phyloP scores from a whole-genome alignment of 345 rosid genomes.

The Salix udensis region DNA sequence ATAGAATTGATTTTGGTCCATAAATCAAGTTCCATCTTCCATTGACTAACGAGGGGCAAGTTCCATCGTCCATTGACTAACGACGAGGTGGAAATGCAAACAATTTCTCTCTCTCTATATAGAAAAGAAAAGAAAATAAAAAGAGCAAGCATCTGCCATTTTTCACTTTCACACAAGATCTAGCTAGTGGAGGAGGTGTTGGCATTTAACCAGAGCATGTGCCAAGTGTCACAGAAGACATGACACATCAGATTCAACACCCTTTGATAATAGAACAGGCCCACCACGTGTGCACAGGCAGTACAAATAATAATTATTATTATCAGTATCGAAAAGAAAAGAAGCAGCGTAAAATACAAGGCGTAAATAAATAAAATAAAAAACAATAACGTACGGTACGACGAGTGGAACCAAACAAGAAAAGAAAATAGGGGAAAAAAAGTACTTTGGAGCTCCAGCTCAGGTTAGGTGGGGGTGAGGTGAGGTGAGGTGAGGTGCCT shows the following conservation, averaged over 20 bases:
- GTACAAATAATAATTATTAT: neutral
- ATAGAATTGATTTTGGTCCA: neutral
- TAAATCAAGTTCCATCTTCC: too few relatives aligned
- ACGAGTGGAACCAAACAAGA: neutral
- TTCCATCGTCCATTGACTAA: neutral
- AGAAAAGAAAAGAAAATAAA: too few relatives aligned
- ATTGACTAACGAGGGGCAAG: neutral
- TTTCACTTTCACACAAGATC: neutral
- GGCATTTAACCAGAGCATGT: conserved; percentile 1
- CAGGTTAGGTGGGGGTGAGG: too few relatives aligned
- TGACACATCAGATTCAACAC: conserved; percentile 6
- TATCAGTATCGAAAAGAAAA: neutral
- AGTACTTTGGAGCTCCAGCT: too few relatives aligned
- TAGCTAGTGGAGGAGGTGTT: neutral
- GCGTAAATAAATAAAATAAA: neutral
- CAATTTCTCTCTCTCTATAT: too few relatives aligned
- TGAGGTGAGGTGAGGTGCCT: too few relatives aligned
- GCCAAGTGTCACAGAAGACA: conserved; percentile 19
- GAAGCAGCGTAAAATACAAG: conserved; percentile 15
- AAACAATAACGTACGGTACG: neutral
- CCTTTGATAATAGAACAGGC: neutral
- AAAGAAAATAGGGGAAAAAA: neutral
- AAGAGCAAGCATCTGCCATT: neutral
- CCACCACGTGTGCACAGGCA: conserved; percentile 22
- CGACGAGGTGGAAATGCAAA: neutral